phyloP scores from a whole-genome alignment of 192 early-diverging fungal species.

The Dispira simplex region DNA sequence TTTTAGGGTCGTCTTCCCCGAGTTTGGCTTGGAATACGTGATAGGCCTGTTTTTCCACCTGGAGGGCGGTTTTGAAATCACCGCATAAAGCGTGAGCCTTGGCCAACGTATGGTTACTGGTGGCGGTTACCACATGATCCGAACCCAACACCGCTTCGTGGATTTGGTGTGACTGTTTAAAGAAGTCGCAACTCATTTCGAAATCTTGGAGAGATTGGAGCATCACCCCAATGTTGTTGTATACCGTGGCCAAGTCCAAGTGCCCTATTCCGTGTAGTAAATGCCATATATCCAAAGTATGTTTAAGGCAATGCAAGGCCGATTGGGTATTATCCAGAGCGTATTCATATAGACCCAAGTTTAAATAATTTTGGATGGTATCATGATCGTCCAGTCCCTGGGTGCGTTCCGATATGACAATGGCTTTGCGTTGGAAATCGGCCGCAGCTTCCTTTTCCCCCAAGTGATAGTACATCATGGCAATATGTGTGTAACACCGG shows the following conservation, averaged over 20 bases:
- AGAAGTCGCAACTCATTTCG: constrained; percentile 44
- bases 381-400: constrained; percentile 75
- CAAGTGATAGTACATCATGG: constrained; percentile 64
- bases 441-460: constrained; percentile 42
- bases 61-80: constrained; percentile 62
- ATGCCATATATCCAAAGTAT: constrained; percentile 69
- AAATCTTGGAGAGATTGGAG: constrained; percentile 50
- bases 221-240: constrained; percentile 46
- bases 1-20: constrained; percentile 55
- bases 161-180: constrained; percentile 48
- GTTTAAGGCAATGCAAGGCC: constrained; percentile 64
- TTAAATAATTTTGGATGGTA: constrained; percentile 79
- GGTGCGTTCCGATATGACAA: constrained; percentile 72
- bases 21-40: constrained; percentile 37
- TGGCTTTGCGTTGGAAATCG: constrained; percentile 58
- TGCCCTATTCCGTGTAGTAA: constrained; percentile 59
- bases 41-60: constrained; percentile 49
- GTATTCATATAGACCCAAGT: constrained; percentile 84
- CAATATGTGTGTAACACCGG: constrained; percentile 67
- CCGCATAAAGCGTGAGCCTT: constrained; percentile 51
- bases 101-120: constrained; percentile 55
- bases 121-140: constrained; percentile 50
- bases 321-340: constrained; percentile 42
- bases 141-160: constrained; percentile 48
- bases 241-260: constrained; percentile 74